Evolutionary conservation across 1,139 yeast genomes (phyloP).

Genomic region (Wickerhamiella infanticola): DNA sequence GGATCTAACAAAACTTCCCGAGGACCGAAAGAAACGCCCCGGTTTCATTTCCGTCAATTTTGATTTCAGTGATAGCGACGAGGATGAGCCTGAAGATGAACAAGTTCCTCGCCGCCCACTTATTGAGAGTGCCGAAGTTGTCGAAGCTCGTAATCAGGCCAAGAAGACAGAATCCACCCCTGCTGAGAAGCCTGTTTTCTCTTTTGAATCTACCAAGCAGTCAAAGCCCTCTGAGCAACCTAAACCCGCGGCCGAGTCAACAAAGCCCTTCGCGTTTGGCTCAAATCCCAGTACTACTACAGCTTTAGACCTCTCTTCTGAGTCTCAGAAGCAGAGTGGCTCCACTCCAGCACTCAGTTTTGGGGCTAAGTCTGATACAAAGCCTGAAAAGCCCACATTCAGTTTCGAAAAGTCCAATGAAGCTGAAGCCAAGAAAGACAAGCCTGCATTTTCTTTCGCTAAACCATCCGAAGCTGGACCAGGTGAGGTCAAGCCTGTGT

Average conservation of each 20-base stretch:
- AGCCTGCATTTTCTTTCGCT: background rate
- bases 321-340: background rate
- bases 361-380: background rate
- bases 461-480: background rate
- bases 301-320: background rate
- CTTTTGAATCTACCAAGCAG: background rate
- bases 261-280: slow-evolving; percentile 1
- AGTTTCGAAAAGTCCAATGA: slow-evolving; percentile 2
- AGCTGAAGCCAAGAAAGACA: background rate
- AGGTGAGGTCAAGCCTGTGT: background rate
- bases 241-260: background rate
- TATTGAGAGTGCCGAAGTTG: background rate
- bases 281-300: background rate
- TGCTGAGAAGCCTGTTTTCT: slow-evolving; percentile 4
- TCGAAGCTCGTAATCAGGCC: background rate
- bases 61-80: slow-evolving; percentile 12
- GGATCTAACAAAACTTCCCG: slow-evolving; percentile 9
- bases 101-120: slow-evolving; percentile 2
- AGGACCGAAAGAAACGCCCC: slow-evolving; percentile 10
- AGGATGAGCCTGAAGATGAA: slow-evolving; percentile 1
- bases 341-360: slow-evolving; percentile 6
- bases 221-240: background rate
- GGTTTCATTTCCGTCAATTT: slow-evolving; percentile 13
- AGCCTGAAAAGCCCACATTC: slow-evolving; percentile 4
- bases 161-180: background rate